Base-by-base conservation (phyloP, 2,329 filamentous ascomycete species). In the Lasiodiplodia hormozganensis region DNA sequence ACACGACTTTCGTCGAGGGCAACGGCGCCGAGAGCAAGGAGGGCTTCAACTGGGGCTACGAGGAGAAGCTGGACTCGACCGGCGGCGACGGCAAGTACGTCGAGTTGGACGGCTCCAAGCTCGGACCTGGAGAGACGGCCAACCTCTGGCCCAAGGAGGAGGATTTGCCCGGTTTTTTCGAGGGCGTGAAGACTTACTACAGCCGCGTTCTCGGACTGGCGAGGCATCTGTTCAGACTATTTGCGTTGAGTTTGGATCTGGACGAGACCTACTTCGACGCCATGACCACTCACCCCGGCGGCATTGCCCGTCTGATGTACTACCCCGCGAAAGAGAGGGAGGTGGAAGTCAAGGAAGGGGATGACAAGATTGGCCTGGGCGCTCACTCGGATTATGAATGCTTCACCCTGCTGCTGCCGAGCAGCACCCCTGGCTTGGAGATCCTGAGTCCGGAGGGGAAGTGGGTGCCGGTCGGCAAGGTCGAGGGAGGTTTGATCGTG, bases 401-500 rank as follows among this genome's bases (percentile, higher is more conserved):
- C 56, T 70, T 78, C 70, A 79, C 77, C 1, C 69, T 80, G 0
- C 72, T 80, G 2, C 74, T 76, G 43, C 67, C 51, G 23, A 76
- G 74, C 23, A 68, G 69, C 1, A 74, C 73, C 0, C 75, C 76
- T 0, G 77, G 77, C 3, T 73, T 79, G 8, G 77, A 80, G 52
- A 76, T 80, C 25, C 71, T 80, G 31, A 76, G 74, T 3, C 76
- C 75, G 1, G 74, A 73, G 1, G 75, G 74, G 0, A 52, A 71
- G 4, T 80, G 77, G 77, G 74, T 76, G 40, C 38, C 72, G 4
- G 75, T 82, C 0, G 70, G 72, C 4, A 81, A 83, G 2, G 73
- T 83, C 0, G 76, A 78, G 1, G 81, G 78, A 0, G 79, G 83
- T 0, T 79, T 85, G 56, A 83, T 86, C 18, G 82, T 86, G n/a